Base-by-base conservation (phyloP, 768 basidiomycete species). In the Suillus spraguei region DNA sequence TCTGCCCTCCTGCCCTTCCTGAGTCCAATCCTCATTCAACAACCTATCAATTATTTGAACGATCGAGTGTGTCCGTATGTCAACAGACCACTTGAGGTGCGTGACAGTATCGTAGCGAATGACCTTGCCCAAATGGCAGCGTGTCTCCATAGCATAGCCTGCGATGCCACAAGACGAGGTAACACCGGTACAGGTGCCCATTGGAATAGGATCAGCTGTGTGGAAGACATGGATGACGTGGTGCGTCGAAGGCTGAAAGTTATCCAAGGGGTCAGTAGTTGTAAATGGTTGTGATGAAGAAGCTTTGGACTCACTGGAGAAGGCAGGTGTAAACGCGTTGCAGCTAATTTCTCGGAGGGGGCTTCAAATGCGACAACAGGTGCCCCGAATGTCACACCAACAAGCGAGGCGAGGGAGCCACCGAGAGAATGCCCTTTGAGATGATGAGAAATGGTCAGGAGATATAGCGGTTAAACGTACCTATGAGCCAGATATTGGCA, bases 321-420 rank as follows among this genome's bases (percentile, higher is more conserved):
- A 3, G 96, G 95, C 4, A 99, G 86, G 73, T 98, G 95, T 16
- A 98, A 81, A 24, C 97, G 83, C 3, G 78, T 75, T 0, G 95
- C 86, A 2, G 96, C 87, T 56, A 84, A 71, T 65, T 77, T 85
- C 73, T 95, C 94, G 2, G 79, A 86, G 0, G 94, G 94, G 0
- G 94, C 84, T 79, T 97, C 95, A 70, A 97, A 96, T 0, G 94
- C 85, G 13, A 99, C 92, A 17, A 91, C 91, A 0, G 97, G 97
- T 4, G 81, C 87, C n/a, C 97, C 97, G 70, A 98, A 99, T 0
- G 97, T 95, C 3, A 86, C 80, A 0, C 93, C 95, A 9, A 98
- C 79, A 5, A 99, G 83, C 0, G 94, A 87, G 2, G 95, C 88
- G 22, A 99, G 76, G 0, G 91, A 81, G 0, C 97, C 97, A 17